phyloP scores from a whole-genome alignment of 2,329 filamentous ascomycete species.

The Alternaria incomplexa region DNA sequence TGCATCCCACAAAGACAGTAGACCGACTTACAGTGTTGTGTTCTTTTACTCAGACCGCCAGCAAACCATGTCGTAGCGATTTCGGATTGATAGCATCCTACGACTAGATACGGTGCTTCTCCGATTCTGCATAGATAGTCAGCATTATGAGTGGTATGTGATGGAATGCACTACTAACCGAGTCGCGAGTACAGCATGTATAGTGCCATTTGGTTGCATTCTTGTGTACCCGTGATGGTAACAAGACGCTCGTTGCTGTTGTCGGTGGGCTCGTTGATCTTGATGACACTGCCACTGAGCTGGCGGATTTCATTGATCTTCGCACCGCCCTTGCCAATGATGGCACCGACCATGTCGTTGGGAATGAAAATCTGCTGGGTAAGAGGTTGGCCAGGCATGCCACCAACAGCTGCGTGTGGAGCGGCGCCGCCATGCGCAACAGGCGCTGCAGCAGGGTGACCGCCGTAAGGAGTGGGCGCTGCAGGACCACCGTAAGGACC shows the following conservation, averaged over 20 bases:
- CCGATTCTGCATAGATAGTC: constrained; percentile 64
- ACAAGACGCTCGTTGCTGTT: constrained; percentile 98
- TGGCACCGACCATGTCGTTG: constrained; percentile 99
- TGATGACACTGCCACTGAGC: constrained; percentile 96
- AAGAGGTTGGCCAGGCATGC: constrained; percentile 76
- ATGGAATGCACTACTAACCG: constrained; percentile 62
- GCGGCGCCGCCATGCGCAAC: constrained; percentile 72
- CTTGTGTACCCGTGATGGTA: constrained; percentile 95
- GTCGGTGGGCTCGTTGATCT: constrained; percentile 99
- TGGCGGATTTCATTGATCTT: constrained; percentile 99
- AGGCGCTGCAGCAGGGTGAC: constrained; percentile 59
- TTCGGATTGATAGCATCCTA: background rate
- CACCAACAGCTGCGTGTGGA: constrained; percentile 64
- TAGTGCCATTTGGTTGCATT: constrained; percentile 99
- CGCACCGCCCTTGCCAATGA: constrained; percentile 96
- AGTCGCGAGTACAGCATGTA: constrained; percentile 99
- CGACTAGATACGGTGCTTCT: constrained; percentile 72
- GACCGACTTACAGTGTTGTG: background rate
- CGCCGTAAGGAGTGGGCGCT: constrained; percentile 72
- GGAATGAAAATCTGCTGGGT: constrained; percentile 99
- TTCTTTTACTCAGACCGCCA: background rate
- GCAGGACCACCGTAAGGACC: constrained; percentile 78
- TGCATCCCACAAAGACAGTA: constrained; percentile 8
- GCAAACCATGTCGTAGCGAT: background rate
- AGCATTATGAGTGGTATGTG: constrained; percentile 1